A percentile compares a stretch with the other conserved stretches of the same genome.
Evolutionary conservation across 352 stramenopile species (phyloP).

Genomic region (Pythium grandisporangium): DNA sequence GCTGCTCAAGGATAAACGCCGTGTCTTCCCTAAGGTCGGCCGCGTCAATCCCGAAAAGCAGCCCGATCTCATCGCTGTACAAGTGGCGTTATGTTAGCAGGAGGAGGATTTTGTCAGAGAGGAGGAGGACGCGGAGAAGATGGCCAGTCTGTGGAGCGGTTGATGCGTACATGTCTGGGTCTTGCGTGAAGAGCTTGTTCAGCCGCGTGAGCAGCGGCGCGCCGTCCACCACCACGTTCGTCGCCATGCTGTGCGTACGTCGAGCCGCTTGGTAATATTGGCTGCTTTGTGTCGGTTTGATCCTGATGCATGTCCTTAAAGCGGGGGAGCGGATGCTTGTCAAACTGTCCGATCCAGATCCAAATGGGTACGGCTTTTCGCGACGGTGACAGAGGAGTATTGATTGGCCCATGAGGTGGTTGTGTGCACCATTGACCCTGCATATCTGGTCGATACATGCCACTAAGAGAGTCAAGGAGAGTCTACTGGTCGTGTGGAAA

Average conservation of each 20-base stretch:
- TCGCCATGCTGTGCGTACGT: slow-evolving; percentile 1
- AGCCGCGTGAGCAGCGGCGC: slow-evolving; percentile 27
- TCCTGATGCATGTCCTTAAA: no score
- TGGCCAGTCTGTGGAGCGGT: neutral
- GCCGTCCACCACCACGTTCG: slow-evolving; percentile 10
- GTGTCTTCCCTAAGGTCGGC: slow-evolving; percentile 32
- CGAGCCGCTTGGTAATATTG: no score
- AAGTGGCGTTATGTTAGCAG: neutral
- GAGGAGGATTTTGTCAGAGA: neutral
- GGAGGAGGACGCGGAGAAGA: neutral
- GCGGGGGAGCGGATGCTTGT: no score
- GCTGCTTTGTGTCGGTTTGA: no score
- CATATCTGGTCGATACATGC: no score
- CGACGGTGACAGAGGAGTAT: no score
- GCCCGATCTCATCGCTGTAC: slow-evolving; percentile 63
- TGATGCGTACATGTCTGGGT: slow-evolving; percentile 51
- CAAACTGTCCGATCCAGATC: no score
- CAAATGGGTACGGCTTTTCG: no score
- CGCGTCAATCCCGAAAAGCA: slow-evolving; percentile 45
- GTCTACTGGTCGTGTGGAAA: no score
- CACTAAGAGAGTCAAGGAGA: no score
- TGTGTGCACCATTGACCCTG: no score
- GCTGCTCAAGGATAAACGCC: slow-evolving; percentile 59
- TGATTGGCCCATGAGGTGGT: no score
- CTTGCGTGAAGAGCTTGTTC: slow-evolving; percentile 37